Evolutionary conservation across 345 rosid genomes (phyloP).

Genomic region (Melastoma malabathricum): DNA sequence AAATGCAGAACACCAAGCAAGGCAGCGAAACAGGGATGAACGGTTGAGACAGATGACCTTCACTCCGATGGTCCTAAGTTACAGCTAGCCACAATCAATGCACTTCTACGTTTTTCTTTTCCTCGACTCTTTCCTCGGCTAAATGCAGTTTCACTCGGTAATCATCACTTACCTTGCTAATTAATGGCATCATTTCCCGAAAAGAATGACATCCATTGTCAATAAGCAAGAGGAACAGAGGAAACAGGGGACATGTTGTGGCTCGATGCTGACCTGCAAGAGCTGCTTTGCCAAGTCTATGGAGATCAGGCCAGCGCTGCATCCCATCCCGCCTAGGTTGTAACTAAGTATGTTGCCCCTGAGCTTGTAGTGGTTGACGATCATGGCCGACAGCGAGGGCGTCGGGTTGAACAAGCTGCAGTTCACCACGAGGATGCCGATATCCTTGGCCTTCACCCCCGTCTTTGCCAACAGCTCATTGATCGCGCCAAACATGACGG

Average conservation of each 20-base stretch:
- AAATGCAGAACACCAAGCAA: no score
- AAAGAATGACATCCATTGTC: neutral
- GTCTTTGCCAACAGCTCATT: constrained; percentile 45
- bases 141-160: neutral
- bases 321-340: constrained; percentile 66
- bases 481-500: constrained; percentile 52
- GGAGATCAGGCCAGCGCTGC: constrained; percentile 62
- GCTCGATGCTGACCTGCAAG: constrained; percentile 27
- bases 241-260: no score
- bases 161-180: neutral
- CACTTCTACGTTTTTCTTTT: no score
- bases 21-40: no score
- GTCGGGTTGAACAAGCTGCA: constrained; percentile 62
- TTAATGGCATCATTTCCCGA: neutral
- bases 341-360: constrained; percentile 53
- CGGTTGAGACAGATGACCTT: no score
- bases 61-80: no score
- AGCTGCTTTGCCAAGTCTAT: constrained; percentile 59
- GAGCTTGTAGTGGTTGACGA: constrained; percentile 55
- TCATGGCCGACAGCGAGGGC: constrained; percentile 57
- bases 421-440: constrained; percentile 47
- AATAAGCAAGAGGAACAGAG: no score
- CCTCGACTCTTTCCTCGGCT: neutral
- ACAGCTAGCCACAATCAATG: no score
- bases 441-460: constrained; percentile 49